phyloP scores from a whole-genome alignment of 371 early-diverging fungal genomes.

The Haplosporangium sp. region DNA sequence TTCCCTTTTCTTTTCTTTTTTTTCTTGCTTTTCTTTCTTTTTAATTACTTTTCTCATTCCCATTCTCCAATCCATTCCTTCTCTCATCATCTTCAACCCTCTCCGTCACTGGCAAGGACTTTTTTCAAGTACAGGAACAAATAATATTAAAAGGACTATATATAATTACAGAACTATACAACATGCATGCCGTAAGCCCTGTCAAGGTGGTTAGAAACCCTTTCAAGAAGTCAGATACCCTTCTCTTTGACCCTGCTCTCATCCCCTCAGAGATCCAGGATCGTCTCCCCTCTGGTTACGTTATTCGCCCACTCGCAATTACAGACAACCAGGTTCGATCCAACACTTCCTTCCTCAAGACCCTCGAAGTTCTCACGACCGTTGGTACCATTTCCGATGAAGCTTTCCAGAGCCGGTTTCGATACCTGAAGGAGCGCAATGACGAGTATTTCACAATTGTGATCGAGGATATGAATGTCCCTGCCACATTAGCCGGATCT shows the following conservation, averaged over 20 bases:
- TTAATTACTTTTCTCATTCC: background rate
- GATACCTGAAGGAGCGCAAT: constrained; percentile 36
- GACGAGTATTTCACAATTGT: constrained; percentile 86
- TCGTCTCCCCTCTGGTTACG: constrained; percentile 81
- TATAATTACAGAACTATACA: background rate
- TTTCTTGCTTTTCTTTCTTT: background rate
- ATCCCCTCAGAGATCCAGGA: constrained; percentile 83
- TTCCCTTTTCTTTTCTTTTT: background rate
- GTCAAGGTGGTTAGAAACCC: constrained; percentile 25
- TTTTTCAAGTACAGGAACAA: background rate
- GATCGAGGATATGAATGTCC: constrained; percentile 75
- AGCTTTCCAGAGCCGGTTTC: constrained; percentile 40
- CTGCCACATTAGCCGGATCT: constrained; percentile 28
- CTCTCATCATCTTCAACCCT: constrained; percentile 12
- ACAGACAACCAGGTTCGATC: constrained; percentile 75
- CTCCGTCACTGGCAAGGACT: too few relatives aligned
- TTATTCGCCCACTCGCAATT: constrained; percentile 83
- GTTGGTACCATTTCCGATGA: constrained; percentile 43
- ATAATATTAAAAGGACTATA: background rate
- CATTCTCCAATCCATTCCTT: background rate
- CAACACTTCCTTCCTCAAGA: constrained; percentile 70
- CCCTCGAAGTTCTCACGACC: constrained; percentile 53
- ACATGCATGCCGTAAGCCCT: constrained; percentile 16
- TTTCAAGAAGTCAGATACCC: constrained; percentile 46
- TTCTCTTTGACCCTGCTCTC: constrained; percentile 79